Conservation (phyloP, 441 rosid genomes). For the Daphne laureola region DNA sequence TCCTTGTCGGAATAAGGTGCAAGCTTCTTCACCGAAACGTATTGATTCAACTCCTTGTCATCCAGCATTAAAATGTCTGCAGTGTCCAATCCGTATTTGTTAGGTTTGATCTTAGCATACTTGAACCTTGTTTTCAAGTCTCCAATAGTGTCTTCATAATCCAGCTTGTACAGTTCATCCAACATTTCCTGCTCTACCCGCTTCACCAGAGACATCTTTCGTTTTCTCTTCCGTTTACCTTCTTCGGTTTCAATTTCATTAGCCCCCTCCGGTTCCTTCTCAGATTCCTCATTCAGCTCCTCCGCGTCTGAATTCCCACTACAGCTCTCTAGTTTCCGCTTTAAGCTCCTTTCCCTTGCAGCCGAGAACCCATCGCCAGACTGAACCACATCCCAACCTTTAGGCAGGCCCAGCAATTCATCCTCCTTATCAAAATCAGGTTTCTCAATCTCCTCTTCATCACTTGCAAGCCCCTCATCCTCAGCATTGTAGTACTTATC, state of each 20-base stretch:
- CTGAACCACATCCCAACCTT: constrained; percentile 52
- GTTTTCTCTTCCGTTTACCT: constrained; percentile 63
- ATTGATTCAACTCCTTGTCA: constrained; percentile 76
- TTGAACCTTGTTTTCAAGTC: constrained; percentile 86
- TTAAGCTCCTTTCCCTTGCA: constrained; percentile 52
- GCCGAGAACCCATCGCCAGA: constrained; percentile 54
- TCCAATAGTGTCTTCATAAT: constrained; percentile 82
- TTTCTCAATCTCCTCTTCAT: constrained; percentile 42
- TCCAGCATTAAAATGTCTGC: constrained; percentile 53
- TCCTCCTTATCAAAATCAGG: constrained; percentile 86
- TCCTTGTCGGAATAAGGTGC: constrained; percentile 69
- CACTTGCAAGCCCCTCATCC: constrained; percentile 44
- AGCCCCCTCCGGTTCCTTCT: constrained; percentile 11
- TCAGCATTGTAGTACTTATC: constrained; percentile 56
- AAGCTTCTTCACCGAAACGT: constrained; percentile 72
- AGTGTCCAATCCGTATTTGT: constrained; percentile 50
- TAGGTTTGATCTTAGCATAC: constrained; percentile 68
- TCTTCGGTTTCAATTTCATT: constrained; percentile 32
- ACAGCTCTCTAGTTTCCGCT: constrained; percentile 26
- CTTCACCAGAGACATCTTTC: constrained; percentile 52
- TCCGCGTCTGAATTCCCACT: constrained; percentile 12
- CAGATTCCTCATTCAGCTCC: constrained; percentile 3
- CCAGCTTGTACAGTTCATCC: constrained; percentile 89
- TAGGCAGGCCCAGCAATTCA: constrained; percentile 74
- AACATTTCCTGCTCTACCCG: constrained; percentile 67